Evolutionary conservation across 108 stramenopile genomes (phyloP).

Genomic region (Discostella pseudostelligera): DNA sequence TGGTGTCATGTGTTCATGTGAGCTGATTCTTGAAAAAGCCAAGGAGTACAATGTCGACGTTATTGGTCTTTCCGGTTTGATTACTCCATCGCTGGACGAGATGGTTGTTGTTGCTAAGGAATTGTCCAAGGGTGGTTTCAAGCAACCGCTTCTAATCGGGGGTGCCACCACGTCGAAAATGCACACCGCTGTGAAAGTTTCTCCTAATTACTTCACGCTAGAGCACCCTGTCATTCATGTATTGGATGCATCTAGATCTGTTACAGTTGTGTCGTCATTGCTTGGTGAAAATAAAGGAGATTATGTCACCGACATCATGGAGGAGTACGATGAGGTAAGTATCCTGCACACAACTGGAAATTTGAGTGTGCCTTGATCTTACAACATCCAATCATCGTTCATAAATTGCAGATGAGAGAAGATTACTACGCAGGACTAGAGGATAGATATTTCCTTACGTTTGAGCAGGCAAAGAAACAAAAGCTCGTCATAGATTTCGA

Average conservation of each 20-base stretch:
- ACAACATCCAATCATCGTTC: not conserved
- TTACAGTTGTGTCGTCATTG: constrained; percentile 94
- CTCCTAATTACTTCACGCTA: constrained; percentile 90
- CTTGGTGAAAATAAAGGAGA: constrained; percentile 87
- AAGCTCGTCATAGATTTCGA: constrained; percentile 90
- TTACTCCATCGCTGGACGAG: constrained; percentile 99
- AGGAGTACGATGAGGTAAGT: constrained; percentile 95
- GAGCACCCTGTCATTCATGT: constrained; percentile 99
- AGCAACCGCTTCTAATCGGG: constrained; percentile 95
- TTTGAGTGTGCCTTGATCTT: not conserved
- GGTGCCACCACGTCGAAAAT: constrained; percentile 99
- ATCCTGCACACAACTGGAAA: constrained; percentile 17
- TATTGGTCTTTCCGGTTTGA: constrained; percentile 97
- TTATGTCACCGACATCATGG: constrained; percentile 91
- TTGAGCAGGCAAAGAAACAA: constrained; percentile 85
- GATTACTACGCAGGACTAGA: constrained; percentile 99
- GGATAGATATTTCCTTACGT: constrained; percentile 91
- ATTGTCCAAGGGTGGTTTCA: constrained; percentile 93
- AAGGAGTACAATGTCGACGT: constrained; percentile 94
- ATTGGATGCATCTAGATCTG: constrained; percentile 96
- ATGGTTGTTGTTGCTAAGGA: constrained; percentile 99
- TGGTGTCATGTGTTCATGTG: constrained; percentile 98
- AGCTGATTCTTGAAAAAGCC: constrained; percentile 92
- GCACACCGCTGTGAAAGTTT: constrained; percentile 99
- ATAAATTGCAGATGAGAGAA: constrained; percentile 62